These are phyloP conservation scores for Pelargonium fulgidum DNA, from an alignment of 441 rosid species.

Conservation along the genomic window DNA sequence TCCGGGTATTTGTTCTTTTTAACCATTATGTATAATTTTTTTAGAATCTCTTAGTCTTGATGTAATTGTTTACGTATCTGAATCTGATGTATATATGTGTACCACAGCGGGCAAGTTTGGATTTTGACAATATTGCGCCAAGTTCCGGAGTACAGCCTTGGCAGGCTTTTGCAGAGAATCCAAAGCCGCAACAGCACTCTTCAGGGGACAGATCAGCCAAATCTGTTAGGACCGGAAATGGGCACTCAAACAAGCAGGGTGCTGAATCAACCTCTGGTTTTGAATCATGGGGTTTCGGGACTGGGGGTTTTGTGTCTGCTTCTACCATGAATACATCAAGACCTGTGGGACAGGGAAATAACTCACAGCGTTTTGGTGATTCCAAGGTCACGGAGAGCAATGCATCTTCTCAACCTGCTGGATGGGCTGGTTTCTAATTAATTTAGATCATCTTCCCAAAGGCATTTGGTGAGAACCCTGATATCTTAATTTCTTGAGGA, in stretches of 20 bases:
- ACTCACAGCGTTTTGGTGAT: slow-evolving; percentile 35
- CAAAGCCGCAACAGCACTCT: slow-evolving; percentile 35
- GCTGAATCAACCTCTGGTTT: slow-evolving; percentile 37
- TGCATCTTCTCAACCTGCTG: slow-evolving; percentile 70
- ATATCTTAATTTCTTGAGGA: neutral
- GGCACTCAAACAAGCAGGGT: slow-evolving; percentile 41
- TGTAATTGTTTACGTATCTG: neutral
- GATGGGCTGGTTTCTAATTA: slow-evolving; percentile 90
- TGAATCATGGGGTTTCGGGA: slow-evolving; percentile 77
- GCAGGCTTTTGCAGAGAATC: slow-evolving; percentile 68
- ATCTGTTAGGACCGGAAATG: slow-evolving; percentile 52
- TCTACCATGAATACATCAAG: slow-evolving; percentile 30
- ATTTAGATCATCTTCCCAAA: neutral
- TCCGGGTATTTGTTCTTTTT: slow-evolving; percentile 12
- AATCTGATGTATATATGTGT: slow-evolving; percentile 19
- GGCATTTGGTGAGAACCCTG: slow-evolving; percentile 8
- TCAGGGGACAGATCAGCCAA: slow-evolving; percentile 34
- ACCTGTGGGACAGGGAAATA: slow-evolving; percentile 40
- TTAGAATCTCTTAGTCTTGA: neutral
- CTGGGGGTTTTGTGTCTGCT: slow-evolving; percentile 49
- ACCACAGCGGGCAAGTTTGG: slow-evolving; percentile 32
- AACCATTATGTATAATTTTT: neutral
- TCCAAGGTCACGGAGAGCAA: slow-evolving; percentile 39
- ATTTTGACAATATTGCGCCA: slow-evolving; percentile 27
- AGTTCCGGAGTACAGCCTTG: slow-evolving; percentile 51